Percentiles rank a stretch among this genome's conserved stretches.
These are phyloP conservation scores for Gloeostereum incarnatum DNA, from an alignment of 768 basidiomycete genomes.

Conservation along the genomic window DNA sequence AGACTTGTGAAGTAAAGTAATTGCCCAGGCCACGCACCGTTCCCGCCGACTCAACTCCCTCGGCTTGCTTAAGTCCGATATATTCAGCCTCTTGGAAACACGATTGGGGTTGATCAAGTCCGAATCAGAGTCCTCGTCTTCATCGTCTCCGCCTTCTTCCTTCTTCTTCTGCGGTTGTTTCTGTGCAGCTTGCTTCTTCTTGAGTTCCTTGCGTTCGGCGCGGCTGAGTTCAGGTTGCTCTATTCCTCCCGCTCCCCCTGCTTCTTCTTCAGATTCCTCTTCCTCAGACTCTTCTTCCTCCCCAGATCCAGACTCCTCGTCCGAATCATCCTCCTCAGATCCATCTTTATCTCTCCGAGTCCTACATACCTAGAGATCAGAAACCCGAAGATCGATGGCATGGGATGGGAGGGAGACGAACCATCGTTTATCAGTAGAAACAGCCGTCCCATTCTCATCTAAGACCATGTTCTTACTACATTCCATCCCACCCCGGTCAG, in stretches of 20 bases:
- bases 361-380: conserved; percentile 22
- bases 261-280: conserved; percentile 33
- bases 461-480: conserved; percentile 54
- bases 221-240: conserved; percentile 55
- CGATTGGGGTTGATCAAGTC: conserved; percentile 78
- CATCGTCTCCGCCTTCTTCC: conserved; percentile 25
- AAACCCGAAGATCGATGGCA: conserved; percentile 8
- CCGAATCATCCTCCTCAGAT: conserved; percentile 33
- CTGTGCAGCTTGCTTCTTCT: conserved; percentile 67
- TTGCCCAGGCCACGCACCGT: conserved; percentile 32
- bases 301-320: conserved; percentile 28
- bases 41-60: conserved; percentile 57
- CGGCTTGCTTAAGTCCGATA: conserved; percentile 63
- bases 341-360: conserved; percentile 32
- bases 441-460: conserved; percentile 48
- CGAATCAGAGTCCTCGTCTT: conserved; percentile 52
- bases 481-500: too few relatives aligned
- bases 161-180: conserved; percentile 26
- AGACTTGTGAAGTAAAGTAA: conserved; percentile 1
- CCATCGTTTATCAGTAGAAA: conserved; percentile 35
- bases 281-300: conserved; percentile 28
- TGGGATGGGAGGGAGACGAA: conserved; percentile 16
- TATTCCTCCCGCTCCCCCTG: conserved; percentile 20
- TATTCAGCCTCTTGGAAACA: conserved; percentile 62
- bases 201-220: conserved; percentile 65